Conservation (phyloP, 495 filamentous ascomycete genomes). For the Apiosordaria backusii region DNA sequence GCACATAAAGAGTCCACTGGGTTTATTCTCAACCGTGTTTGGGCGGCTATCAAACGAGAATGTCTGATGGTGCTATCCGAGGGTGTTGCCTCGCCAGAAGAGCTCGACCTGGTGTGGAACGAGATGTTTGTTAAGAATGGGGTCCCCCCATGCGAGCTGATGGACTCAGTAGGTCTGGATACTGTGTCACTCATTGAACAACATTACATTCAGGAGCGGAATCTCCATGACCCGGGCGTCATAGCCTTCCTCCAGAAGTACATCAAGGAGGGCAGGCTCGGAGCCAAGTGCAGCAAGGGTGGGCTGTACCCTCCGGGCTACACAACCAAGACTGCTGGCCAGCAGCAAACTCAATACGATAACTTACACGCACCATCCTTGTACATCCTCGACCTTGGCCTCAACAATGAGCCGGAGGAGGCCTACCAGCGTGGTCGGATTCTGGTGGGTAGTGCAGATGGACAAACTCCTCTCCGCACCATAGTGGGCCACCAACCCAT, state of each 20-base stretch:
- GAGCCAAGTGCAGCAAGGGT: constrained; percentile 29
- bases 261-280: constrained; percentile 39
- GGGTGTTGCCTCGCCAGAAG: constrained; percentile 43
- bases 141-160: constrained; percentile 23
- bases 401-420: constrained; percentile 16
- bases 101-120: constrained; percentile 47
- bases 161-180: constrained; percentile 47
- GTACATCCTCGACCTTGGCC: constrained; percentile 28
- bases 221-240: constrained; percentile 28
- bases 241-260: constrained; percentile 43
- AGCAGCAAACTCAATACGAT: constrained; percentile 18
- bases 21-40: constrained; percentile 57
- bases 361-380: constrained; percentile 23
- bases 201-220: constrained; percentile 45
- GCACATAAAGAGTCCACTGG: constrained; percentile 50
- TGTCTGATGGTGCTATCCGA: constrained; percentile 49
- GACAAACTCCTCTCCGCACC: constrained; percentile 20
- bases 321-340: constrained; percentile 20
- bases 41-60: constrained; percentile 56
- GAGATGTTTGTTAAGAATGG: constrained; percentile 34
- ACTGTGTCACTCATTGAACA: constrained; percentile 45
- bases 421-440: constrained; percentile 24
- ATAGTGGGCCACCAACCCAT: constrained; percentile 29
- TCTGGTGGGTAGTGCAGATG: constrained; percentile 28
- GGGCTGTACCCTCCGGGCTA: constrained; percentile 28